Conservation (phyloP, 2,329 filamentous ascomycete species). For the Metarhizium humberi region DNA sequence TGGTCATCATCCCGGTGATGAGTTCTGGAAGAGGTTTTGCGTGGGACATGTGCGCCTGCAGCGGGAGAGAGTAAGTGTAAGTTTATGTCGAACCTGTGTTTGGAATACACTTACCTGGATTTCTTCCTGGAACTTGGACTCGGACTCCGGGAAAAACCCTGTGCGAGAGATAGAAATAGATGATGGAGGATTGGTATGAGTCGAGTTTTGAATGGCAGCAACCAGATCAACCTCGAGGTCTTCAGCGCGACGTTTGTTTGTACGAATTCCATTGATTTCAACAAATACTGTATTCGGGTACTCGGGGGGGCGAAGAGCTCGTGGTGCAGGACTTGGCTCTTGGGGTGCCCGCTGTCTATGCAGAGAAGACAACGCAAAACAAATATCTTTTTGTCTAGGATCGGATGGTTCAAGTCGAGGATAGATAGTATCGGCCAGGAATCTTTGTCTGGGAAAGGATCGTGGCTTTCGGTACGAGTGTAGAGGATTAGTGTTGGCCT, state of each 20-base stretch:
- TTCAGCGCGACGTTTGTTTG: constrained; percentile 20
- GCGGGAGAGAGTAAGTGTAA: not conserved
- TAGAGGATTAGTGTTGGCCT: not conserved
- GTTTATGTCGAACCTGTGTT: not conserved
- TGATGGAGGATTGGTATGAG: not conserved
- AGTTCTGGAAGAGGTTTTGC: constrained; percentile 10
- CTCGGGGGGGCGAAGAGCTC: not conserved
- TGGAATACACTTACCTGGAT: not conserved
- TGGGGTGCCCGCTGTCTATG: not conserved
- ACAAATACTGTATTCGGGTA: constrained; percentile 4
- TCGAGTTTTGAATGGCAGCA: constrained; percentile 11
- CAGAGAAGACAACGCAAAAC: not conserved
- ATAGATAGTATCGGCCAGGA: constrained; percentile 4
- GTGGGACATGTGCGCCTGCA: constrained; percentile 15
- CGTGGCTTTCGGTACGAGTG: not conserved
- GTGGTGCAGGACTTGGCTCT: not conserved
- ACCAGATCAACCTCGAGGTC: constrained; percentile 21
- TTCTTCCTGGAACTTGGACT: constrained; percentile 1
- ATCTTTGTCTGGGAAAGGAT: not conserved
- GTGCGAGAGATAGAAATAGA: constrained; percentile 5
- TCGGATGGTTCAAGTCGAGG: not conserved
- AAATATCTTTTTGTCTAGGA: not conserved
- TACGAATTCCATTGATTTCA: constrained; percentile 18
- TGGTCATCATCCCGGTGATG: constrained; percentile 21
- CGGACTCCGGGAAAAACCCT: not conserved